phyloP scores from a whole-genome alignment of 73 alveolate genomes.

The Paramecium primaurelia region DNA sequence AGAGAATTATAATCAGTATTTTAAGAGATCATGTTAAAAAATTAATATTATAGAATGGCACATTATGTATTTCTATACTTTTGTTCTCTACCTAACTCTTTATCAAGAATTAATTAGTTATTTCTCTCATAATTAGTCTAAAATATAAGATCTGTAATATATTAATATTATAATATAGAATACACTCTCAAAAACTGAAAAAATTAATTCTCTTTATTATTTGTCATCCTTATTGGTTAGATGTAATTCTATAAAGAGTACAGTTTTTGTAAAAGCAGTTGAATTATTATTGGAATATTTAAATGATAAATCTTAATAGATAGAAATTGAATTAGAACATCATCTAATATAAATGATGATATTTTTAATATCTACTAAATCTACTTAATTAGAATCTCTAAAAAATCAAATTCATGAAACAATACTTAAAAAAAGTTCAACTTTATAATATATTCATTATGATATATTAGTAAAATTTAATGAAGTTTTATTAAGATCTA shows the following conservation, averaged over 20 bases:
- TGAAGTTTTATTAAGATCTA: neutral
- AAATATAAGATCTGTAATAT: slow-evolving; percentile 31
- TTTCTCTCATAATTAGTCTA: neutral
- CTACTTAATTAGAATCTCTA: neutral
- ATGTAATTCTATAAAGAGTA: neutral
- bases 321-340: neutral
- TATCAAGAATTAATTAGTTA: neutral
- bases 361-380: slow-evolving; percentile 23
- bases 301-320: neutral
- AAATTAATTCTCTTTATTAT: slow-evolving; percentile 28
- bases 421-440: neutral
- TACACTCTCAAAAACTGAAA: slow-evolving; percentile 12
- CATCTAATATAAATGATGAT: neutral
- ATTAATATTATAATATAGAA: neutral
- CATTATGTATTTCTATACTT: neutral
- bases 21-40: slow-evolving; percentile 17
- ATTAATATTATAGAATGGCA: slow-evolving; percentile 45
- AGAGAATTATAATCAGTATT: neutral
- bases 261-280: neutral
- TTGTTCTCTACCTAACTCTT: neutral
- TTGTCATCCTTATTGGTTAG: slow-evolving; percentile 17
- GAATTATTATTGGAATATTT: neutral
- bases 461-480: slow-evolving; percentile 44
- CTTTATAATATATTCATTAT: slow-evolving; percentile 9
- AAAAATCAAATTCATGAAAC: neutral